Conservation (phyloP, 257 asterid genomes). For the Solanum phureja region DNA sequence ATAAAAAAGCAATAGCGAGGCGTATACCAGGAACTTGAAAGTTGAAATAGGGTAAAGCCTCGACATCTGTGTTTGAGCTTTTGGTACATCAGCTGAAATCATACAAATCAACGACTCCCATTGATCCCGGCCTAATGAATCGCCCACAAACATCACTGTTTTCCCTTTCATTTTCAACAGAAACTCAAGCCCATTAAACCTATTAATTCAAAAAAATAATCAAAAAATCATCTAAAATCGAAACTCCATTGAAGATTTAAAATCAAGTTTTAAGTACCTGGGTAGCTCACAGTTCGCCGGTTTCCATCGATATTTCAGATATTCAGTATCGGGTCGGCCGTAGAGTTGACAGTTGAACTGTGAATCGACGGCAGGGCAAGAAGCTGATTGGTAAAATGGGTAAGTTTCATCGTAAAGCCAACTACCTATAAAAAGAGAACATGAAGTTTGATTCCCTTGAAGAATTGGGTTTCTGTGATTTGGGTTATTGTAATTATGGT, state of each 20-base stretch:
- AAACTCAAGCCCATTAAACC: constrained; percentile 37
- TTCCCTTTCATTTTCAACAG: constrained; percentile 29
- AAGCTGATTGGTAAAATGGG: constrained; percentile 51
- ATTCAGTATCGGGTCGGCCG: constrained; percentile 90
- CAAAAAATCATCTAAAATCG: background rate
- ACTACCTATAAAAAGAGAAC: constrained; percentile 59
- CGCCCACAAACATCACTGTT: constrained; percentile 93
- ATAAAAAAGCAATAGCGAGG: background rate
- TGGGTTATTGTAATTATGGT: background rate
- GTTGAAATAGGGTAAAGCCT: constrained; percentile 66
- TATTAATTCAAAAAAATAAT: background rate
- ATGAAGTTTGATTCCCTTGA: constrained; percentile 41
- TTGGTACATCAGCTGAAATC: constrained; percentile 55
- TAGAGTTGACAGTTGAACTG: constrained; percentile 72
- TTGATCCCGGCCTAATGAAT: constrained; percentile 84
- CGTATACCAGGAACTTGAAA: constrained; percentile 59
- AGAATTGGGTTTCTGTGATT: constrained; percentile 29
- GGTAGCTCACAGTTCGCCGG: constrained; percentile 79
- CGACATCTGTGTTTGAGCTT: constrained; percentile 46
- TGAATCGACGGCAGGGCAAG: constrained; percentile 58
- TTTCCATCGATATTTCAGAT: constrained; percentile 82
- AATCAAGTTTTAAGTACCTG: constrained; percentile 22
- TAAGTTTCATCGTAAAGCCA: constrained; percentile 73
- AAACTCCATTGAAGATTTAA: background rate
- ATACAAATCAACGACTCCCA: constrained; percentile 86